Evolutionary conservation across 805 yeast genomes (phyloP), one percentile per base, ranked within the genome.

Genomic region (Hanseniaspora taiwanica): DNA sequence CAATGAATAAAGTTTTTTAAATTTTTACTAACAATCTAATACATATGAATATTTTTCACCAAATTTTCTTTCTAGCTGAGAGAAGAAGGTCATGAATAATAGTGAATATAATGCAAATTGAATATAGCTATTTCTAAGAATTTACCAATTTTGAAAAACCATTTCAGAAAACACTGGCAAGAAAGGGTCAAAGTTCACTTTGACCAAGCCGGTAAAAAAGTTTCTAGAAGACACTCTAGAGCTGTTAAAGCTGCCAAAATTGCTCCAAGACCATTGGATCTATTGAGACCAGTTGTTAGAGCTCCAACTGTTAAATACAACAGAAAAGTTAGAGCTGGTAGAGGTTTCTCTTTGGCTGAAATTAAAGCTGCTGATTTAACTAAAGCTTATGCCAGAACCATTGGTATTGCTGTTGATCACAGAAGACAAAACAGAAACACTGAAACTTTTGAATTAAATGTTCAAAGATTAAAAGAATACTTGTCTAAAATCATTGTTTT

Each of bases 121-220:
- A 37, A 19, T 53, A 65, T 70, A 87, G 98, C 97, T 72, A 86
- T 91, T 79, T 72, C 91, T 62, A 89, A 91, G 87, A 89, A 89
- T 77, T 79, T 86, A 76, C 95, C 97, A 78, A 76, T 89, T 76
- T 82, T 84, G 79, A 85, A 84, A 81, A 89, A 89, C 81, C 98
- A 91, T 78, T 89, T 89, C 94, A 82, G 96, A 79, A 89, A 89
- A 84, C 89, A 89, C 94, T 91, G 98, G 98, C 97, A 91, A 76
- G 94, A 85, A 73, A 84, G 97, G 67, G 99, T 91, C 78, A 84
- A 77, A 70, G 96, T 85, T 63, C 98, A 93, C 86, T 82, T 91
- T 68, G 96, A 91, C 89, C 98, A 91, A 78, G 96, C 98, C 65
- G 98, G 98, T 70, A 86, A 89, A 81, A 91, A 91, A 81, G 86